phyloP scores from a whole-genome alignment of 179 eudicot species.

The Heliamphora pulchella region DNA sequence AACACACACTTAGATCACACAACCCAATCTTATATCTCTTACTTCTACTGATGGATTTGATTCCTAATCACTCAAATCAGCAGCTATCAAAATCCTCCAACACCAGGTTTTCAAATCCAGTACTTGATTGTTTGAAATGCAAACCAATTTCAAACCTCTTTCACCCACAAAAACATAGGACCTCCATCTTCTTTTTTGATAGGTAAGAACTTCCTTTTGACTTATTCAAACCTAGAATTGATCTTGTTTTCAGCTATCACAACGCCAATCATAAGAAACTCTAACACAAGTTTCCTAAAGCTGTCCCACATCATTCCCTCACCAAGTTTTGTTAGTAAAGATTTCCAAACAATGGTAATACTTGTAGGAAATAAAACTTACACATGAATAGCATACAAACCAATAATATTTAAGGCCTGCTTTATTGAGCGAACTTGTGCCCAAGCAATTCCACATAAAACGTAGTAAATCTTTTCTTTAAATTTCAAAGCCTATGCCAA shows the following conservation, averaged over 20 bases:
- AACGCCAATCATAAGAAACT: not conserved
- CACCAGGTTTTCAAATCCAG: not conserved
- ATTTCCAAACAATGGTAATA: not conserved
- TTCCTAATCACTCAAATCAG: not conserved
- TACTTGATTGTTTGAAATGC: not conserved
- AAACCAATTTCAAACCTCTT: not conserved
- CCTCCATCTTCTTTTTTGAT: not conserved
- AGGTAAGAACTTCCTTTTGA: too few relatives aligned
- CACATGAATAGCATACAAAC: not conserved
- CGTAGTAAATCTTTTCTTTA: not conserved
- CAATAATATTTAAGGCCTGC: not conserved
- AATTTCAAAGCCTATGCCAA: not conserved
- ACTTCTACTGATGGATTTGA: not conserved
- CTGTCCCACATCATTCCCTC: not conserved
- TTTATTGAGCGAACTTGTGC: not conserved
- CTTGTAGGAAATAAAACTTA: not conserved
- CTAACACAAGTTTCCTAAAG: not conserved
- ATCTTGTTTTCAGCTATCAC: not conserved
- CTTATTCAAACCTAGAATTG: not conserved
- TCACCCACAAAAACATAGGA: not conserved
- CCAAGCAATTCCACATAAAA: not conserved
- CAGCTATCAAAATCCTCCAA: not conserved
- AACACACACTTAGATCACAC: too few relatives aligned
- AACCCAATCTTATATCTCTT: too few relatives aligned
- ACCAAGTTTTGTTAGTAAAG: not conserved